Evolutionary conservation across 2,329 filamentous ascomycete species (phyloP).

Genomic region (Epichloe bromicola): DNA sequence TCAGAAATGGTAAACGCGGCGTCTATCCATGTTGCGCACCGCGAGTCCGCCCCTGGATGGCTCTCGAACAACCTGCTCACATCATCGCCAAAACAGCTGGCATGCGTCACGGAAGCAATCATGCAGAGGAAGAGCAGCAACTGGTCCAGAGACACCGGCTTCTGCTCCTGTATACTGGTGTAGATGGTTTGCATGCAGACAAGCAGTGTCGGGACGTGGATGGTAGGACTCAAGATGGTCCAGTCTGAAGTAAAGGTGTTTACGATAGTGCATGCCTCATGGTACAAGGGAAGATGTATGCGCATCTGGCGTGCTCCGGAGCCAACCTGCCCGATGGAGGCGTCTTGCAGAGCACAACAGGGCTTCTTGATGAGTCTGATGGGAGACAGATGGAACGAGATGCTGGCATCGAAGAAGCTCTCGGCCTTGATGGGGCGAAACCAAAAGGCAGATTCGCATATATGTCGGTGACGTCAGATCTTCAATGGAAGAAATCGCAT

Average conservation of each 20-base stretch:
- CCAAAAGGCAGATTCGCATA: not conserved
- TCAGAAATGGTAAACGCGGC: conserved; percentile 2
- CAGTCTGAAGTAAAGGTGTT: conserved; percentile 1
- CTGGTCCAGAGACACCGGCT: not conserved
- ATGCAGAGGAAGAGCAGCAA: conserved; percentile 3
- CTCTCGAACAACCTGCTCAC: conserved; percentile 1
- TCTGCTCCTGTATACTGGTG: not conserved
- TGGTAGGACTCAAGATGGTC: not conserved
- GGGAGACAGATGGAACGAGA: conserved; percentile 2
- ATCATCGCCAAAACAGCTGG: not conserved
- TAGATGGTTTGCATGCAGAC: conserved; percentile 3
- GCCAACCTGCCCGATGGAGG: not conserved
- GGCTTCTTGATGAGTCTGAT: conserved; percentile 5
- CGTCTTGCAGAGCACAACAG: conserved; percentile 3
- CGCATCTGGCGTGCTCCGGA: not conserved
- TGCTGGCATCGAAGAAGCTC: not conserved
- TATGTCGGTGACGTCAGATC: not conserved
- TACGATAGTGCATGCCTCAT: conserved; percentile 2
- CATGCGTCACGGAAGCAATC: conserved; percentile 1
- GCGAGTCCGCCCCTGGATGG: conserved; percentile 1
- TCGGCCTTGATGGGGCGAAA: not conserved
- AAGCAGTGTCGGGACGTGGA: conserved; percentile 1
- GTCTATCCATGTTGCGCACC: conserved; percentile 2
- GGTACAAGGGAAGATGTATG: conserved; percentile 2
- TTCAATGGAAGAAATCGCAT: not conserved